Evolutionary conservation across 441 rosid genomes (phyloP), one percentile per base, ranked within the genome.

Genomic region (Breynia disticha): DNA sequence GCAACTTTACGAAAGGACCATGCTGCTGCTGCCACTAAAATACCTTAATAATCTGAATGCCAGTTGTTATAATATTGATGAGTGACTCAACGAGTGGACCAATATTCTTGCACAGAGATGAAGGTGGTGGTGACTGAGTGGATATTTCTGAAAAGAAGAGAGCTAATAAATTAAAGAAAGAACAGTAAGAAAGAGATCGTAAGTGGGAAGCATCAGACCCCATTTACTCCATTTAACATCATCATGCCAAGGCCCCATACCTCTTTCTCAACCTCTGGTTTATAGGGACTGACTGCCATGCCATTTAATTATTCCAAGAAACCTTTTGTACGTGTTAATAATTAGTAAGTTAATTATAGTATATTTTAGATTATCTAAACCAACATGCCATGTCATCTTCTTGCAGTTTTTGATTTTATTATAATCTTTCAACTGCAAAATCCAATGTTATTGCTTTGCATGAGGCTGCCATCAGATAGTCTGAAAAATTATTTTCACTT

Each of bases 161-260:
- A 72, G 51, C 35, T 14, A 50, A 45, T 54, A 66, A 55, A 56
- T 50, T 51, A 38, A 35, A 46, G 56, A 48, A 15, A n/a, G n/a
- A n/a, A 39, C 37, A 24, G 11, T 57, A 57, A 52, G 21, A 11
- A 39, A 58, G 62, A 35, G 39, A 55, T 67, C 52, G 48, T 35
- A 67, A 78, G 80, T 80, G 82, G 80, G 50, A 49, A 63, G 74
- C 86, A 79, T 57, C 71, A 60, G 67, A 52, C 13, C 45, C 78
- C 72, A 67, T 52, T 22, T 52, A 43, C 57, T 71, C 55, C 39
- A 28, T 41, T 9, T 65, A 69, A 65, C 55, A 49, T 22, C 50
- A 45, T 39, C 61, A 50, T 37, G 50, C 46, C 37, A 19, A 58
- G 64, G 70, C 37, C 75, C 85, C 78, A 70, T 79, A 37, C 57